Evolutionary conservation across 2,329 filamentous ascomycete genomes (phyloP).

Genomic region (Fusarium transvaalense): DNA sequence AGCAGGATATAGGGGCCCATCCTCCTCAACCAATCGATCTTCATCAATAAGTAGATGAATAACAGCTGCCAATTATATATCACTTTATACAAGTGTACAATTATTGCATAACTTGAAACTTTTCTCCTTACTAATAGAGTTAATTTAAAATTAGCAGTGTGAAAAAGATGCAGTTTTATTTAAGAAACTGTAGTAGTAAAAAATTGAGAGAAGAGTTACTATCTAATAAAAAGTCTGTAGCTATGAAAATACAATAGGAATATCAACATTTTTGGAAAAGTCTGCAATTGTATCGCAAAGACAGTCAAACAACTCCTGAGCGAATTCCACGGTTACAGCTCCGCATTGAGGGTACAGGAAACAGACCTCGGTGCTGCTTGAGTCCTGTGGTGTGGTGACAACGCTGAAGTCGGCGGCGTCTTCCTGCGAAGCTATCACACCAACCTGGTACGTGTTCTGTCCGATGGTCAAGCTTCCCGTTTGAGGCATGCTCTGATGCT

Average conservation of each 20-base stretch:
- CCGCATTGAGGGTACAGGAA: conserved; percentile 33
- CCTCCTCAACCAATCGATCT: no score
- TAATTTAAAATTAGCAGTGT: no score
- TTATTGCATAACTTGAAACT: no score
- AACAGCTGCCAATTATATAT: no score
- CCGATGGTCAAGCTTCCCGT: conserved; percentile 25
- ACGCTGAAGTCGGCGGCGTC: conserved; percentile 44
- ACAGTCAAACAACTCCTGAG: conserved; percentile 23
- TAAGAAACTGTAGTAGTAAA: no score
- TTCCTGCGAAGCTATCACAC: conserved; percentile 33
- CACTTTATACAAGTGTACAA: no score
- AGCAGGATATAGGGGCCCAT: no score
- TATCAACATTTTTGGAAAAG: conserved; percentile 14
- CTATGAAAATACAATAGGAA: conserved; percentile 7
- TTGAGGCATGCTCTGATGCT: conserved; percentile 45
- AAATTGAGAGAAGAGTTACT: no score
- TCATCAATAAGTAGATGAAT: no score
- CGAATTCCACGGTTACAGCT: background rate
- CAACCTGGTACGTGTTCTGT: conserved; percentile 35
- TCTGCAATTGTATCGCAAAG: conserved; percentile 25
- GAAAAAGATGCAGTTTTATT: no score
- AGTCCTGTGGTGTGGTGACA: conserved; percentile 39
- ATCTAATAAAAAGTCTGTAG: no score
- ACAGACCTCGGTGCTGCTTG: conserved; percentile 33
- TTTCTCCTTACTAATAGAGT: no score